Evolutionary conservation across 2,329 filamentous ascomycete genomes (phyloP), one percentile per base, ranked within the genome.

Genomic region (Drechslerella stenobrocha): DNA sequence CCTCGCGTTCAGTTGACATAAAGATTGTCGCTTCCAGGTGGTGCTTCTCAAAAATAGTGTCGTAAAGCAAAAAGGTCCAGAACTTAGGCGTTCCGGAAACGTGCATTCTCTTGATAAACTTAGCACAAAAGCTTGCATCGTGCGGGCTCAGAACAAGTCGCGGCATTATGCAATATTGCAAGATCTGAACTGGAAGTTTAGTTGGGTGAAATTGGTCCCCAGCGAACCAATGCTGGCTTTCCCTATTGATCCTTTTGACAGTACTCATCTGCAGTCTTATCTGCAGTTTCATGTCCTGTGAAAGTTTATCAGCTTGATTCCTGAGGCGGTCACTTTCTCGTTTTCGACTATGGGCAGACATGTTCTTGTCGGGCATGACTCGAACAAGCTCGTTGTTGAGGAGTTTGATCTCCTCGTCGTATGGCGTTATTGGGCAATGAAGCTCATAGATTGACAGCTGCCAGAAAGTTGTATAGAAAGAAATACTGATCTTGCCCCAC

Each of bases 381-480:
- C 57, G 93, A 80, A 84, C 80, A 47, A 87, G 82, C 73, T 87
- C 84, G 57, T 83, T 84, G 71, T 86, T 83, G 20, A 90, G 80
- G 6, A 84, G 82, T 18, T 84, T 83, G 32, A 86, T 85, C 74
- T 95, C 90, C 13, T 84, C 82, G 47, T 88, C 82, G 75, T 98
- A 98, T 66, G 87, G 88, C 30, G 84, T 82, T 69, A 84, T 84
- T 0, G 89, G 88, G 70, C 91, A 85, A 59, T 84, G 83, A 60
- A 96, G 80, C 75, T 98, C 92, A 45, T 88, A 85, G 2, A 95
- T 82, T 24, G 90, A 86, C 9, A 96, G 80, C 51, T 91, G 87
- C 93, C 93, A 98, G 77, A 98, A 98, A 0, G 88, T 88, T 42
- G 88, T 84, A 74, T 90, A 96, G 75, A 96, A 92, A 26, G 88